These are phyloP conservation scores for Globisporangium emineosum DNA, from an alignment of 352 stramenopile species.

Conservation along the genomic window DNA sequence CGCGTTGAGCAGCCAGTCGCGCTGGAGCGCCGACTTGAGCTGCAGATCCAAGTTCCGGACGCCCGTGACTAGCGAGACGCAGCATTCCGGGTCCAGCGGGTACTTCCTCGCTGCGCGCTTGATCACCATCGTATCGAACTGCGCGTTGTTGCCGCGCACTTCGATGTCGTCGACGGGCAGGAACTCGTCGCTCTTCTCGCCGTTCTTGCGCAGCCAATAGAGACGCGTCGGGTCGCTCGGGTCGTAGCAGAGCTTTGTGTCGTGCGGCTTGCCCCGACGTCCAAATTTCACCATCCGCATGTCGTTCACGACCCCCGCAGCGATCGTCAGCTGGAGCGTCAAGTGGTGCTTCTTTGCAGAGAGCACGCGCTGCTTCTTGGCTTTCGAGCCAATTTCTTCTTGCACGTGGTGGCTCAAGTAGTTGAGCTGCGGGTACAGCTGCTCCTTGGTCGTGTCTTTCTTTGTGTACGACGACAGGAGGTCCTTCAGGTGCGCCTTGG, in stretches of 20 bases:
- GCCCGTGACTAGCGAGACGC: constrained; percentile 52
- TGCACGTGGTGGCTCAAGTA: constrained; percentile 68
- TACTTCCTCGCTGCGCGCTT: constrained; percentile 48
- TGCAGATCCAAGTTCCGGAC: constrained; percentile 60
- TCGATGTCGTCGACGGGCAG: constrained; percentile 51
- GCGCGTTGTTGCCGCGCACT: constrained; percentile 27
- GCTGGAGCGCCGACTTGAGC: constrained; percentile 58
- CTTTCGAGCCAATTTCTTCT: constrained; percentile 38
- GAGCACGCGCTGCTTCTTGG: constrained; percentile 45
- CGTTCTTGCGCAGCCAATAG: constrained; percentile 76
- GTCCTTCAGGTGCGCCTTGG: constrained; percentile 63
- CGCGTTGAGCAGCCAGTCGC: constrained; percentile 74
- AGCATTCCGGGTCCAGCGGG: constrained; percentile 39
- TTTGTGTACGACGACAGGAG: constrained; percentile 68
- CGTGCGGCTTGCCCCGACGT: constrained; percentile 61
- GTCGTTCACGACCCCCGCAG: constrained; percentile 64
- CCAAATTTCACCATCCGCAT: constrained; percentile 68
- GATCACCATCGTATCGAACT: constrained; percentile 29
- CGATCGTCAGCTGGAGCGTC: constrained; percentile 57
- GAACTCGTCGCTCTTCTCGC: constrained; percentile 62
- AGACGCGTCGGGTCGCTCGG: constrained; percentile 58
- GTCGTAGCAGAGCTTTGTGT: constrained; percentile 72
- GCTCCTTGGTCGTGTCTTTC: constrained; percentile 71
- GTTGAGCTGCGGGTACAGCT: constrained; percentile 76
- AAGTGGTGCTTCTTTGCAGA: constrained; percentile 57